Percentiles rank a stretch among this genome's conserved stretches.
Conservation (phyloP, 1,139 yeast species). For the Saccharomycopsis phalli region DNA sequence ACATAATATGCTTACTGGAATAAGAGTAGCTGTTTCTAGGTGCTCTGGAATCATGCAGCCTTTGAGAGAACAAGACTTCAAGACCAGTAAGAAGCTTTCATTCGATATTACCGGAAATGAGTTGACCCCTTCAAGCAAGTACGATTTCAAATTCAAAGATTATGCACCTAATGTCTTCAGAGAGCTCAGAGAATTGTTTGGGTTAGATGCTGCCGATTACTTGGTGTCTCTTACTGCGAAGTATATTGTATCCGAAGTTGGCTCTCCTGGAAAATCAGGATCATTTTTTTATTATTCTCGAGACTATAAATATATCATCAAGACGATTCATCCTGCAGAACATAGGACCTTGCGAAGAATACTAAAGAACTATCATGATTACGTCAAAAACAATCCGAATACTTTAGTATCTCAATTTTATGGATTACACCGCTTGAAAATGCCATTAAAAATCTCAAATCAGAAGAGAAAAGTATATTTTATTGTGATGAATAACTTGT, state of each 20-base stretch:
- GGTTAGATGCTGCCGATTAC: slow-evolving; percentile 93
- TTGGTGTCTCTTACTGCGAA: slow-evolving; percentile 86
- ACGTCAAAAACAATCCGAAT: slow-evolving; percentile 77
- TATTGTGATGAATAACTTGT: slow-evolving; percentile 91
- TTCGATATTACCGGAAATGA: slow-evolving; percentile 87
- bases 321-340: slow-evolving; percentile 90
- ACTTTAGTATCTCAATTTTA: slow-evolving; percentile 89
- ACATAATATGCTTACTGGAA: slow-evolving; percentile 95
- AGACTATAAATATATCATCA: slow-evolving; percentile 88
- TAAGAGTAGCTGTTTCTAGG: slow-evolving; percentile 87
- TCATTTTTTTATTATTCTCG: slow-evolving; percentile 92
- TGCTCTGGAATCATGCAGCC: slow-evolving; percentile 82
- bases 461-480: slow-evolving; percentile 76
- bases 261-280: slow-evolving; percentile 96
- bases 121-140: slow-evolving; percentile 84
- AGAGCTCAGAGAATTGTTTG: slow-evolving; percentile 69
- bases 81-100: slow-evolving; percentile 63
- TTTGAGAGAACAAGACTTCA: slow-evolving; percentile 62
- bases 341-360: slow-evolving; percentile 74
- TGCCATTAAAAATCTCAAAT: slow-evolving; percentile 48
- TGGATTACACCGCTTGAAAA: slow-evolving; percentile 88
- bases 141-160: slow-evolving; percentile 94
- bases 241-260: slow-evolving; percentile 83
- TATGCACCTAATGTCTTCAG: slow-evolving; percentile 93
- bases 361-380: slow-evolving; percentile 68